phyloP scores from a whole-genome alignment of 2,329 filamentous ascomycete species.

The Tolypocladium tundrense region DNA sequence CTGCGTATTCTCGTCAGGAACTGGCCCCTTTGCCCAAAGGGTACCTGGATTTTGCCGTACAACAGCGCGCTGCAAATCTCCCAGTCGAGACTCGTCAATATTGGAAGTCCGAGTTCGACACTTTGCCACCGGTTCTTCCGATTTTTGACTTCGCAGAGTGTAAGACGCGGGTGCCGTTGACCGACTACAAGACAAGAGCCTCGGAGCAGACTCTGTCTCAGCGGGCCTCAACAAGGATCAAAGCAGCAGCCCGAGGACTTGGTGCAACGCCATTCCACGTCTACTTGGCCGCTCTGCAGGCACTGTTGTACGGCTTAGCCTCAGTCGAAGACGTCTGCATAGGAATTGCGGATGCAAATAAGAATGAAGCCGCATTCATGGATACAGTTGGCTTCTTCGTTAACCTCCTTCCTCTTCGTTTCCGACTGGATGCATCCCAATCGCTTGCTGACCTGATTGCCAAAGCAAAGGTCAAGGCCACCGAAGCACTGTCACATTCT shows the following conservation, averaged over 20 bases:
- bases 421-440: constrained; percentile 16
- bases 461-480: constrained; percentile 21
- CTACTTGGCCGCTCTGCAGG: constrained; percentile 29
- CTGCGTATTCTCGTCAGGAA: constrained; percentile 23
- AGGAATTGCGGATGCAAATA: constrained; percentile 36
- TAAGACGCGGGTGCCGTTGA: background rate
- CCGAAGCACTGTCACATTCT: constrained; percentile 2
- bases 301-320: constrained; percentile 22
- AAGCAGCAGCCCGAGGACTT: constrained; percentile 8
- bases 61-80: constrained; percentile 12
- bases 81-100: background rate
- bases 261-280: constrained; percentile 29
- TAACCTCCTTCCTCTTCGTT: constrained; percentile 36
- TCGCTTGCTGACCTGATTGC: constrained; percentile 10
- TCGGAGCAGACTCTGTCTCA: background rate
- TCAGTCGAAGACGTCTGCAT: constrained; percentile 30
- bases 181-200: background rate
- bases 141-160: constrained; percentile 7
- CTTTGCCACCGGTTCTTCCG: constrained; percentile 14
- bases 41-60: constrained; percentile 22
- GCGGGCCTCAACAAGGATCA: constrained; percentile 10
- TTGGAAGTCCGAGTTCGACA: background rate
- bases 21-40: constrained; percentile 15
- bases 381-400: constrained; percentile 34
- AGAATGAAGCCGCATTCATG: constrained; percentile 20